Evolutionary conservation across 306 rosid species (phyloP).

Genomic region (Medicago ruthenica): DNA sequence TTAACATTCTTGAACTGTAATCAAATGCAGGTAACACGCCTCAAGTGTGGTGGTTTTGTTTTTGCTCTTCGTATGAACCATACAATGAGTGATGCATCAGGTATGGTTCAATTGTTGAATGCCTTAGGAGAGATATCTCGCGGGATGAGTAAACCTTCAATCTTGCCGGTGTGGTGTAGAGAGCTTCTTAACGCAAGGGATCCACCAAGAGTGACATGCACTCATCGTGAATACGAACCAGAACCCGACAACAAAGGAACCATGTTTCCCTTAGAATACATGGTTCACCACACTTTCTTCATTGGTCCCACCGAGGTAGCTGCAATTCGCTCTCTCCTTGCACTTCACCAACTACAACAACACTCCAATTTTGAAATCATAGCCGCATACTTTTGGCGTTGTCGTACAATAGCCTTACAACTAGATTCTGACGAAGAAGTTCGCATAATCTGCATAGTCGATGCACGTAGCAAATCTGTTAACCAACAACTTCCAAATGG

Average conservation of each 20-base stretch:
- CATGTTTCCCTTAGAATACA: slow-evolving; percentile 44
- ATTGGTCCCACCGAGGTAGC: neutral
- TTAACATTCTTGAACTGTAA: neutral
- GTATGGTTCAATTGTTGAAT: slow-evolving; percentile 52
- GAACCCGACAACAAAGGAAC: slow-evolving; percentile 48
- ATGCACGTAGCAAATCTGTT: slow-evolving; percentile 43
- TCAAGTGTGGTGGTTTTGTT: slow-evolving; percentile 15
- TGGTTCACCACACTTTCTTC: neutral
- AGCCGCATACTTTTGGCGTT: neutral
- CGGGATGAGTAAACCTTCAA: neutral
- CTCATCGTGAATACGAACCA: slow-evolving; percentile 54
- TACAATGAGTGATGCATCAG: slow-evolving; percentile 55
- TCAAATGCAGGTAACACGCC: slow-evolving; percentile 33
- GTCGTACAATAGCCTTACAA: neutral
- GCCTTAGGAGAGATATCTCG: slow-evolving; percentile 20
- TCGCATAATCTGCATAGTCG: neutral
- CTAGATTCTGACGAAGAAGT: neutral
- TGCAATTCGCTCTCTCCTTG: neutral
- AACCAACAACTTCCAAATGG: slow-evolving; percentile 56
- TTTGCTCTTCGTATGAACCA: slow-evolving; percentile 55
- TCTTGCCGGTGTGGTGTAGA: neutral
- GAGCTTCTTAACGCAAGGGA: slow-evolving; percentile 42
- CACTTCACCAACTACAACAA: neutral
- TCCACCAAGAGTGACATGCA: slow-evolving; percentile 47
- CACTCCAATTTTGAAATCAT: neutral